phyloP scores from a whole-genome alignment of 2,329 filamentous ascomycete genomes.

The Cyanodermella asteris region DNA sequence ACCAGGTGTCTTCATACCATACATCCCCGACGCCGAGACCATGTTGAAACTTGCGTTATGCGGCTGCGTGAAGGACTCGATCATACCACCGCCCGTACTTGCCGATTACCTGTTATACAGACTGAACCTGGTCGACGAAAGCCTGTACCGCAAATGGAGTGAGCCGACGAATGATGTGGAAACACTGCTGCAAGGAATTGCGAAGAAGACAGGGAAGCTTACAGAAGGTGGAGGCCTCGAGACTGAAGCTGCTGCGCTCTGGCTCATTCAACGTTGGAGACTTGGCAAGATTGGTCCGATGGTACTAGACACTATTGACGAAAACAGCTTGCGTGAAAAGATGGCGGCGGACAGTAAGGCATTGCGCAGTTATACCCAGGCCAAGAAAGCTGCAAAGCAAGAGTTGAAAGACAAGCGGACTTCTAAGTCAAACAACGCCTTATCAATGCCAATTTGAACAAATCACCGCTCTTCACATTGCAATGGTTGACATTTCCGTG shows the following conservation, averaged over 20 bases:
- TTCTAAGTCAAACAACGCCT: too few relatives aligned
- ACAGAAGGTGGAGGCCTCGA: conserved; percentile 50
- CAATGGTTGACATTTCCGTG: too few relatives aligned
- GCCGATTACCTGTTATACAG: conserved; percentile 81
- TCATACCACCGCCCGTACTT: conserved; percentile 55
- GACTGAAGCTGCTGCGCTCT: conserved; percentile 50
- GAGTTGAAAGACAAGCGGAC: too few relatives aligned
- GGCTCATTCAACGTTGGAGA: conserved; percentile 66
- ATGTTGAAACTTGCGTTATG: conserved; percentile 94
- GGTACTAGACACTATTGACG: conserved; percentile 53
- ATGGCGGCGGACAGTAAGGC: too few relatives aligned
- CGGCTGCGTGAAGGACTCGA: conserved; percentile 72
- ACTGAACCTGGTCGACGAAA: conserved; percentile 46
- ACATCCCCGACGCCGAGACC: conserved; percentile 58
- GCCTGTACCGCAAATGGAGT: conserved; percentile 40
- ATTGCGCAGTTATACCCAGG: too few relatives aligned
- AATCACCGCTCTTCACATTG: too few relatives aligned
- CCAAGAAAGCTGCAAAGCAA: too few relatives aligned
- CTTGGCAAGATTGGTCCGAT: conserved; percentile 55
- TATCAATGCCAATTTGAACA: too few relatives aligned
- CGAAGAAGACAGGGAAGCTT: conserved; percentile 52
- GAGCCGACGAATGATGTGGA: conserved; percentile 67
- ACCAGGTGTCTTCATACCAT: conserved; percentile 86
- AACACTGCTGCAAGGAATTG: conserved; percentile 48
- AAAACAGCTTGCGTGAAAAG: conserved; percentile 38